Base-by-base conservation (phyloP, 140 eudicot genomes). In the Ambrosia hybrid region DNA sequence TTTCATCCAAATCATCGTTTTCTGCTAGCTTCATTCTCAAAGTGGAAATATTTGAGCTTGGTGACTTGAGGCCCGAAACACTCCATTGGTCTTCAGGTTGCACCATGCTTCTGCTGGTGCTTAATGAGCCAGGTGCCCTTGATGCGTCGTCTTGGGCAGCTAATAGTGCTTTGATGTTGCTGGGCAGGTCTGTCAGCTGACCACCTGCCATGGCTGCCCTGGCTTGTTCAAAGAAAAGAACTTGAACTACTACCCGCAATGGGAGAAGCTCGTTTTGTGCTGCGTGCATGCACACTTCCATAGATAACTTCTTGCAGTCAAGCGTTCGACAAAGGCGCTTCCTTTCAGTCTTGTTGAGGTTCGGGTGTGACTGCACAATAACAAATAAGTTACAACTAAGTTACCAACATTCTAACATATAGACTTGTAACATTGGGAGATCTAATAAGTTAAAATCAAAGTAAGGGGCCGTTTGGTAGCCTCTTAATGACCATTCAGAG, bases 191-290 rank as follows among this genome's bases (percentile, higher is more conserved):
- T 3, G 91, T 70, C 36, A 83, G 75, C 57, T 86, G 84, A 14
- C 83, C 89, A 4, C 92, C 87, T 1, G 87, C 78, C 76, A 73
- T 79, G 33, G 94, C 89, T 51, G 91, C 85, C 59, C 97, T 88
- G 52, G 98, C 91, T 75, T 93, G 97, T 83, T 93, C 98, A 38
- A 80, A 87, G 89, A 93, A 93, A 43, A 93, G 94, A 55, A 90
- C 98, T 83, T 93, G 98, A 11, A 93, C 98, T 43, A 93, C 89
- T 4, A 90, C 89, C 13, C 98, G 82, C 12, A 93, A 81, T 1
- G 98, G 98, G 43, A 93, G 97, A 72, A 84, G 70, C 84, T 93
- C 98, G 63, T 93, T 93, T 75, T 93, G 97, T 8, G 98, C 98
- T 12, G 98, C 98, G 52, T 93, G 93, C 85, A 84, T 84, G 52